Base-by-base conservation (phyloP, 75 land plant species). In the Pinus albicaulis region DNA sequence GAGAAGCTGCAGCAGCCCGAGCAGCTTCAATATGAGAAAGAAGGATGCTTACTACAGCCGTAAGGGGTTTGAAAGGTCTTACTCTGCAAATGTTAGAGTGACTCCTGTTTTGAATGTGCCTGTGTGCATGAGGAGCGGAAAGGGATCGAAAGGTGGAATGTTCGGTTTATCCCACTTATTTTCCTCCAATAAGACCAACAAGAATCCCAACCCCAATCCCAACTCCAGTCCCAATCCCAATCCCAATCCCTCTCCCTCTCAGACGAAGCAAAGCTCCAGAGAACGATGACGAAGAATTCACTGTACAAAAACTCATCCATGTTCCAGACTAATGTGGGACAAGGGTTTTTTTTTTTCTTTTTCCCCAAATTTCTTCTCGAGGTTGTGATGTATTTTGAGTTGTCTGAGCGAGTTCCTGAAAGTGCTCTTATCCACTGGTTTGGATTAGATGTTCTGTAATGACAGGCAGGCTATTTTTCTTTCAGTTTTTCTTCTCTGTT, bases 1-100 rank as follows among this genome's bases (percentile, higher is more conserved):
- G 72, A 48, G 91, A 59, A 91, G 93, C 82, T 89, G 87, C 25
- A 91, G 93, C 73, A 88, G 92, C 44, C 92, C 92, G 6, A 81
- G 91, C 53, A 81, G 76, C 63, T 88, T 86, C 63, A 84, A 86
- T 2, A 85, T 83, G 7, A 84, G 82, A 56, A 76, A 60, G 61
- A 76, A 64, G 59, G 69, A 59, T 3, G 19, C 26, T 57, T 24
- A 19, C 63, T n/a, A 57, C 24, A 25, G 77, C 13, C 17, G 72
- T 4, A 31, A 86, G 25, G 84, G 82, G 22, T 76, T 88, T 76
- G 89, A 89, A 76, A 56, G 91, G 73, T 87, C 91, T 13, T 87
- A 87, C 48, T 89, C 91, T 5, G 89, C 89, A 26, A 84, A 84
- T 34, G 89, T 89, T 0, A 63, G 88, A 16, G 77, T 86, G 24